Base-by-base conservation (phyloP, 2,329 filamentous ascomycete genomes). In the Berkeleyomyces basicola region DNA sequence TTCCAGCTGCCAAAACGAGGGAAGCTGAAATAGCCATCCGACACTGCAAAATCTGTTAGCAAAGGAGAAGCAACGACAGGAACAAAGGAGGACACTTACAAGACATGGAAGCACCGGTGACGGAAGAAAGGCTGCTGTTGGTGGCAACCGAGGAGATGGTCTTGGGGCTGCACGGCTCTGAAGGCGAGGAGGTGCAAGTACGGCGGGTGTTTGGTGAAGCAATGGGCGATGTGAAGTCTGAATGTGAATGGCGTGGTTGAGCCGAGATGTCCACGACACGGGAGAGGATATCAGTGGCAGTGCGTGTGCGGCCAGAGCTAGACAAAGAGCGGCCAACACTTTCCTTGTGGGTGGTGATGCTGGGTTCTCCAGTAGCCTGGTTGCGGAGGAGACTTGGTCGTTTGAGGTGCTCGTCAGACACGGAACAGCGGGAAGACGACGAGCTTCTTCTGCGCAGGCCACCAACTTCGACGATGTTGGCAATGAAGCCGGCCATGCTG, bases 1-100 rank as follows among this genome's bases (percentile, higher is more conserved):
- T 81, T 79, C 76, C 84, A 87, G 65, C 82, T 79, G 68, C 88
- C 85, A 71, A 87, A 88, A 71, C 81, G 85, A 14, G 85, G 85
- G 70, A 88, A 88, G 75, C 85, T 87, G 69, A 86, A 84, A 72
- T 88, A 88, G 66, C 57, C 63, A 51, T 62, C 55, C 5, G 63
- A 61, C n/a, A 65, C 63, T 55, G 16, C 3, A 39, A n/a, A 11
- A 0, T 7, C 0, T 39, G 51, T 55, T 55, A 55, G 51, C 39
- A 55, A 11, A 16, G 36, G 5, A 23, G 7, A 31, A 47, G 31
- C 58, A 49, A 62, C 53, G 58, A 33, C 7, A 58, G 53, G 51
- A 31, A 43, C 75, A 61, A 66, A n/a, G 7, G 33, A 64, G 61
- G 67, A 64, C 7, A 47, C 14, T 63, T 74, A 70, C 64, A 71